These are phyloP conservation scores for Talaromyces nanjingensis DNA, from an alignment of 495 filamentous ascomycete species.

Conservation along the genomic window DNA sequence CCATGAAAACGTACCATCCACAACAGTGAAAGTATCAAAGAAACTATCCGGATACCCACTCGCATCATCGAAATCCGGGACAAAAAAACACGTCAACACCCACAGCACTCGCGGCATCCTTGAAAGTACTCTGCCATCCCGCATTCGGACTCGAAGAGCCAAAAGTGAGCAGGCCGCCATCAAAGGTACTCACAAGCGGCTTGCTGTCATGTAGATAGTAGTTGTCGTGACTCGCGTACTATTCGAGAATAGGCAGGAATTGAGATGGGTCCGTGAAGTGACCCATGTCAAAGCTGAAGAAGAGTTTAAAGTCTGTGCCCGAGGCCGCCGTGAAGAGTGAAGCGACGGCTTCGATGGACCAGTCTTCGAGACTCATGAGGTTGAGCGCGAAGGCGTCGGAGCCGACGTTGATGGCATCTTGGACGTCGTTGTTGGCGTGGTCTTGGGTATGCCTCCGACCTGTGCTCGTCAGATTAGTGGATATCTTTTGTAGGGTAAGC, in stretches of 20 bases:
- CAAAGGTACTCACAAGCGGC: slow-evolving; percentile 13
- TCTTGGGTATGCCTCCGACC: slow-evolving; percentile 14
- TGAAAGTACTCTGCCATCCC: slow-evolving; percentile 10
- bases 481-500: no score
- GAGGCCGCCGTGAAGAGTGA: slow-evolving; percentile 15
- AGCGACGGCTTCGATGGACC: slow-evolving; percentile 12
- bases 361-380: slow-evolving; percentile 14
- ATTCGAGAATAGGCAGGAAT: slow-evolving; percentile 6
- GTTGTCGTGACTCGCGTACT: slow-evolving; percentile 7
- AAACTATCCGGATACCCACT: slow-evolving; percentile 15
- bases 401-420: slow-evolving; percentile 19
- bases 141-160: slow-evolving; percentile 2
- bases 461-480: no score
- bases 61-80: slow-evolving; percentile 18
- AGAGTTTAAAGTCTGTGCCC: slow-evolving; percentile 21
- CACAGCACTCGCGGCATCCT: slow-evolving; percentile 1
- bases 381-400: slow-evolving; percentile 26
- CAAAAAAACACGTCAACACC: slow-evolving; percentile 16
- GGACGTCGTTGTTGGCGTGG: slow-evolving; percentile 20
- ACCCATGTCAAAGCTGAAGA: slow-evolving; percentile 23
- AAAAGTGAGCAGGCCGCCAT: slow-evolving; percentile 12
- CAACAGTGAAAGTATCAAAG: slow-evolving; percentile 9
- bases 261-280: slow-evolving; percentile 9
- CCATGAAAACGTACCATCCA: slow-evolving; percentile 29
- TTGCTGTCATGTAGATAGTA: slow-evolving; percentile 9